These are phyloP conservation scores for Sequoia sempervirens DNA, from an alignment of 75 land plant genomes.

Conservation along the genomic window DNA sequence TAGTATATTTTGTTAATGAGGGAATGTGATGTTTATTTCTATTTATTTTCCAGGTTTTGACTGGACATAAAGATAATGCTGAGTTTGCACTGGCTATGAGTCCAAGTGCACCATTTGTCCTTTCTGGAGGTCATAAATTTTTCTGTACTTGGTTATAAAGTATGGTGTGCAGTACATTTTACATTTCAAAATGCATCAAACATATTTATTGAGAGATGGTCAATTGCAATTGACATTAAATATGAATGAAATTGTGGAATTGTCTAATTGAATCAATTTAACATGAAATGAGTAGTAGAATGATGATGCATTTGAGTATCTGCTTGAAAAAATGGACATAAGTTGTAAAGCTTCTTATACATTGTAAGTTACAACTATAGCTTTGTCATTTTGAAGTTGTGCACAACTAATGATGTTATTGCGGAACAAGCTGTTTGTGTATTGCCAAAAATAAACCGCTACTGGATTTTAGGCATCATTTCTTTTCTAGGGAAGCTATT, in stretches of 20 bases:
- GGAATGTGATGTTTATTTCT: not conserved
- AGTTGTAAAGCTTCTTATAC: not conserved
- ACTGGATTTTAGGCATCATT: not conserved
- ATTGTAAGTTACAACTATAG: not conserved
- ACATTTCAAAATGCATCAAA: not conserved
- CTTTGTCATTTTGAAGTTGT: not conserved
- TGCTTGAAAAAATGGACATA: not conserved
- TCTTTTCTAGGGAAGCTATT: not conserved
- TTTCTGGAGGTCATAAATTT: slow-evolving; percentile 79
- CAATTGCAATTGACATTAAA: not conserved
- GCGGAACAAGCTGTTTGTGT: not conserved
- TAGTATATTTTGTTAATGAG: not conserved
- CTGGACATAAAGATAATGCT: slow-evolving; percentile 96
- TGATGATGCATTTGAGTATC: not conserved
- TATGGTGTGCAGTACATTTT: not conserved
- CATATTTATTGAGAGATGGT: not conserved
- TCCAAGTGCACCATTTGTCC: slow-evolving; percentile 77
- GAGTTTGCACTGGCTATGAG: slow-evolving; percentile 96
- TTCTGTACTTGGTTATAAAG: not conserved
- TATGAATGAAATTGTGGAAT: not conserved
- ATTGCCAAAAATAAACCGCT: not conserved
- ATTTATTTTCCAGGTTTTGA: slow-evolving; percentile 58
- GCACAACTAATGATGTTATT: not conserved
- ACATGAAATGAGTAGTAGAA: not conserved
- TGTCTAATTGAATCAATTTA: not conserved